A percentile compares a stretch with the other conserved stretches of the same genome.
phyloP scores from a whole-genome alignment of 352 stramenopile species.

The Globisporangium abappressorium region DNA sequence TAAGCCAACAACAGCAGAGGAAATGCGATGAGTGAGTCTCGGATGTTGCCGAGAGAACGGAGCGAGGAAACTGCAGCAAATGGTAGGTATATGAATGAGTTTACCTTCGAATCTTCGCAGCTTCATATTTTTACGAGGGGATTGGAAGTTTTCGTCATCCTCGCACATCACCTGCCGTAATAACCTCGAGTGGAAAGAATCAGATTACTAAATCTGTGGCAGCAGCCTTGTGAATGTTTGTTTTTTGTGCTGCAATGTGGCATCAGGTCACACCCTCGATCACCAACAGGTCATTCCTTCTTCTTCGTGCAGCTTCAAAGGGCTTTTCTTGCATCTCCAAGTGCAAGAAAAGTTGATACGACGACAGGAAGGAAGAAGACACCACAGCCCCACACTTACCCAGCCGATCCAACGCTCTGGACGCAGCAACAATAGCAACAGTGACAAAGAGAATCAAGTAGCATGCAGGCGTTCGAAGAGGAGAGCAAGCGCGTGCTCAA shows the following conservation, averaged over 20 bases:
- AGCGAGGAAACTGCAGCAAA: no score
- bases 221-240: neutral
- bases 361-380: neutral
- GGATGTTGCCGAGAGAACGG: no score
- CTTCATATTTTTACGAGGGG: no score
- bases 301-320: neutral
- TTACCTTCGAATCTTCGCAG: no score
- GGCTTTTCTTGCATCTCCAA: neutral
- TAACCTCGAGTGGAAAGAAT: neutral
- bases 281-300: neutral
- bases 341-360: slow-evolving; percentile 1
- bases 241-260: slow-evolving; percentile 1
- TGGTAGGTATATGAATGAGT: no score
- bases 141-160: no score
- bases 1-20: no score
- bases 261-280: neutral
- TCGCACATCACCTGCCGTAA: neutral
- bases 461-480: slow-evolving; percentile 61
- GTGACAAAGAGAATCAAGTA: neutral
- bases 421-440: neutral
- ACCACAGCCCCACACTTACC: neutral
- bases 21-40: no score
- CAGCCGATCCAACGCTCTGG: slow-evolving; percentile 5
- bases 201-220: neutral
- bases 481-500: slow-evolving; percentile 66